Conservation (phyloP, 1,284 basidiomycete genomes). For the Apiotrichum porosum region DNA sequence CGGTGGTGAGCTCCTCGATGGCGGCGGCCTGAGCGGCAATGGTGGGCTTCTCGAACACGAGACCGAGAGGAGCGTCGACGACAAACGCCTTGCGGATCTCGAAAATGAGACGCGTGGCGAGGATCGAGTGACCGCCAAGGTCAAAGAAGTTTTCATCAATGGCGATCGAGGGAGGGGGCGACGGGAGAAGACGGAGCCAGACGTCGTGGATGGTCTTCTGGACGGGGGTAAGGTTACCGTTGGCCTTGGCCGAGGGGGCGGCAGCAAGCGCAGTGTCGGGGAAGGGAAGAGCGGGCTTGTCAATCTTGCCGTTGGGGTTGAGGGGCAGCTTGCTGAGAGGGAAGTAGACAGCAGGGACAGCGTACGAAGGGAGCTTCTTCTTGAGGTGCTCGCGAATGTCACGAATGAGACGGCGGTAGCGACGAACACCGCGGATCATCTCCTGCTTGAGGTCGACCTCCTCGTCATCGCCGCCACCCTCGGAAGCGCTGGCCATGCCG, state of each 20-base stretch:
- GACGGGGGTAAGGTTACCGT: conserved; percentile 57
- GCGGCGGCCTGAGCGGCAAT: conserved; percentile 73
- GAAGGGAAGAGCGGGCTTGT: conserved; percentile 98
- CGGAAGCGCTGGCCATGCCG: conserved; percentile 65
- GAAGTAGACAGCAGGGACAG: conserved; percentile 89
- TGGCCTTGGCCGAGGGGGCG: conserved; percentile 36
- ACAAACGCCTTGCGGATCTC: conserved; percentile 92
- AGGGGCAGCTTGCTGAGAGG: conserved; percentile 93
- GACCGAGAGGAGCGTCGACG: conserved; percentile 82
- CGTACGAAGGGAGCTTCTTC: conserved; percentile 93
- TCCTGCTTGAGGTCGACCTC: conserved; percentile 50
- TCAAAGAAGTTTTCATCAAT: conserved; percentile 97
- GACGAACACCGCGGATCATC: conserved; percentile 67
- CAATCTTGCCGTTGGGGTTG: conserved; percentile 98
- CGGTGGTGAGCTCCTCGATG: conserved; percentile 70
- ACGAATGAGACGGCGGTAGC: conserved; percentile 83
- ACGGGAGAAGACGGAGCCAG: conserved; percentile 80
- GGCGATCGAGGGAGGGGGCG: conserved; percentile 70
- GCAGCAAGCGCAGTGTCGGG: conserved; percentile 85
- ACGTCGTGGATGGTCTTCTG: conserved; percentile 75
- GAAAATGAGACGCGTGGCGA: conserved; percentile 94
- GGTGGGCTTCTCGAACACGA: conserved; percentile 90
- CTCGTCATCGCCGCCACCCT: conserved; percentile 56
- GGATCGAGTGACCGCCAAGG: conserved; percentile 95
- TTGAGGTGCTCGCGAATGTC: conserved; percentile 93